Evolutionary conservation across 371 early-diverging fungal genomes (phyloP).

Genomic region (Saksenaea vasiformis): DNA sequence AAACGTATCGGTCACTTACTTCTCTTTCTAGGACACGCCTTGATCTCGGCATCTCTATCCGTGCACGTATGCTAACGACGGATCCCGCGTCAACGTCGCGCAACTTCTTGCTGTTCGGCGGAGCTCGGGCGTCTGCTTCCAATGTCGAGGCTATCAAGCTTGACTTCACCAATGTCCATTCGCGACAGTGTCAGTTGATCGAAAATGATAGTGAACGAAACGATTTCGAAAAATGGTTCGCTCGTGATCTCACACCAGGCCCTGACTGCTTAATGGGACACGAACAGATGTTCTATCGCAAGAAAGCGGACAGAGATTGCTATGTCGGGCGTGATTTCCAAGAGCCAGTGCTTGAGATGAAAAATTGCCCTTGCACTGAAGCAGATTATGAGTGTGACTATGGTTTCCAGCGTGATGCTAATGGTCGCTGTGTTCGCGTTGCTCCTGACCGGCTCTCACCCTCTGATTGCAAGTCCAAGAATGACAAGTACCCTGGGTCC

Average conservation of each 20-base stretch:
- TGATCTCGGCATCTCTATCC: slow-evolving; percentile 49
- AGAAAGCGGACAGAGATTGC: slow-evolving; percentile 80
- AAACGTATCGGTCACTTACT: slow-evolving; percentile 3
- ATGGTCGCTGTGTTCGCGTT: slow-evolving; percentile 59
- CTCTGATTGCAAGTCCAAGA: slow-evolving; percentile 58
- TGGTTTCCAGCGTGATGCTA: slow-evolving; percentile 64
- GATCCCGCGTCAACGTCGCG: slow-evolving; percentile 68
- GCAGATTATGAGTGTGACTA: slow-evolving; percentile 94
- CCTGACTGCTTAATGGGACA: slow-evolving; percentile 90
- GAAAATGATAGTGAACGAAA: slow-evolving; percentile 48
- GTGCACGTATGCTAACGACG: slow-evolving; percentile 60
- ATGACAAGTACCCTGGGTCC: slow-evolving; percentile 72
- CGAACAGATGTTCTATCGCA: slow-evolving; percentile 70
- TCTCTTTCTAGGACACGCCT: slow-evolving; percentile 28
- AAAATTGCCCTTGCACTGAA: slow-evolving; percentile 77
- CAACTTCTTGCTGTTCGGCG: slow-evolving; percentile 56
- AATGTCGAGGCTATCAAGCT: slow-evolving; percentile 57
- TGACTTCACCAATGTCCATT: slow-evolving; percentile 69
- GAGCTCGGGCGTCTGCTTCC: slow-evolving; percentile 28
- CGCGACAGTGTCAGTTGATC: slow-evolving; percentile 67
- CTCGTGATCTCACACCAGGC: slow-evolving; percentile 58
- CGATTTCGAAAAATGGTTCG: slow-evolving; percentile 85
- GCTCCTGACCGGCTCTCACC: slow-evolving; percentile 56
- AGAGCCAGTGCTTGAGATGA: slow-evolving; percentile 51
- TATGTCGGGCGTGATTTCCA: slow-evolving; percentile 71